A percentile compares a stretch with the other conserved stretches of the same genome.
These are phyloP conservation scores for Lactarius deliciosus DNA, from an alignment of 768 basidiomycete genomes.

Conservation along the genomic window DNA sequence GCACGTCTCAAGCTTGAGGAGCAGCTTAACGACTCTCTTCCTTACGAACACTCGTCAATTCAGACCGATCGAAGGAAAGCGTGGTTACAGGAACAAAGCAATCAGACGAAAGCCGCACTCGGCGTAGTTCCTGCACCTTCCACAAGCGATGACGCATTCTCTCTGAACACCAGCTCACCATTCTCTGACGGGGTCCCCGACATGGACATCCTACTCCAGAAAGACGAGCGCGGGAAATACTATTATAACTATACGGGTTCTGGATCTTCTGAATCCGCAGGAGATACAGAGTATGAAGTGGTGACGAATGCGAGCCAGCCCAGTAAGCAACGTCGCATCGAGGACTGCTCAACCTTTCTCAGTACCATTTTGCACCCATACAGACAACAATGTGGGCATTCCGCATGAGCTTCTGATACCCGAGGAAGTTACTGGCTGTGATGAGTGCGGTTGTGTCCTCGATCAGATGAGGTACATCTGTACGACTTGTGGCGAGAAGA, in stretches of 20 bases:
- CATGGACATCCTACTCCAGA: constrained; percentile 14
- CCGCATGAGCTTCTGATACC: constrained; percentile 51
- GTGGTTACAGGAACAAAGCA: constrained; percentile 27
- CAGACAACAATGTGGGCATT: constrained; percentile 33
- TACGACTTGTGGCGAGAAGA: constrained; percentile 80
- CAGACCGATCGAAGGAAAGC: constrained; percentile 11
- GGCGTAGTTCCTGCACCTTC: constrained; percentile 17
- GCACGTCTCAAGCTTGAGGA: constrained; percentile 25
- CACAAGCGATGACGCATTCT: constrained; percentile 24
- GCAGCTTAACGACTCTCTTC: neutral
- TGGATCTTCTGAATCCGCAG: constrained; percentile 21
- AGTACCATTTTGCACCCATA: neutral
- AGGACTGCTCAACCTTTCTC: neutral
- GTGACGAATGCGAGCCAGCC: constrained; percentile 3
- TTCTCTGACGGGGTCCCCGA: constrained; percentile 17
- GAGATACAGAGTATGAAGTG: constrained; percentile 19
- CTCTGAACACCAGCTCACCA: constrained; percentile 26
- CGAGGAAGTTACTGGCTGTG: constrained; percentile 74
- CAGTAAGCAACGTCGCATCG: constrained; percentile 7
- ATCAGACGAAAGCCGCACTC: neutral
- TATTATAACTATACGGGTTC: constrained; percentile 16
- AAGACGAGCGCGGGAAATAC: constrained; percentile 19
- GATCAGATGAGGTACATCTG: constrained; percentile 91
- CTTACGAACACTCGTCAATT: constrained; percentile 16
- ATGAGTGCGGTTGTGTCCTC: constrained; percentile 70